Percentiles rank a stretch among this genome's conserved stretches.
Conservation (phyloP, 257 asterid genomes). For the Avicennia marina region DNA sequence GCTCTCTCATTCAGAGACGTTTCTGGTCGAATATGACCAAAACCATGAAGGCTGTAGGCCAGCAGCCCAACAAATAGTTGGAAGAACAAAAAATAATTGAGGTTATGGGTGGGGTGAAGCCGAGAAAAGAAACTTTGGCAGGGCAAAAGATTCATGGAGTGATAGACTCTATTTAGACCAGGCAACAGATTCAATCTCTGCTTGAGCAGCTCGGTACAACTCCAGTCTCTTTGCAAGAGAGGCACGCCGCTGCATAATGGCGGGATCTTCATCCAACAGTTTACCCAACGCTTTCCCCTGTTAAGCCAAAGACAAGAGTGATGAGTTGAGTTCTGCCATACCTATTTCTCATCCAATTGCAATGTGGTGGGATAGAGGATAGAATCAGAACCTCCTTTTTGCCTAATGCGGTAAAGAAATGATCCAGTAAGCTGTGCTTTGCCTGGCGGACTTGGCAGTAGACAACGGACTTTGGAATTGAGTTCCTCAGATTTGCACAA, state of each 20-base stretch:
- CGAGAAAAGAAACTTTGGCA: too few relatives aligned
- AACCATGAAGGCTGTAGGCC: too few relatives aligned
- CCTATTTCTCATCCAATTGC: neutral
- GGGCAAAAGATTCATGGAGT: too few relatives aligned
- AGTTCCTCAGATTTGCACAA: constrained; percentile 59
- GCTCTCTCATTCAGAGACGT: too few relatives aligned
- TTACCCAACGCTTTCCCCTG: constrained; percentile 58
- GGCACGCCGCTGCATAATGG: constrained; percentile 57
- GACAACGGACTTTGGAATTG: constrained; percentile 73
- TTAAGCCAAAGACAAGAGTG: too few relatives aligned
- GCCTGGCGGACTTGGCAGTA: constrained; percentile 85
- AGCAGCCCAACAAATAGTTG: too few relatives aligned
- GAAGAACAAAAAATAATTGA: too few relatives aligned
- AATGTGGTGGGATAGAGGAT: neutral
- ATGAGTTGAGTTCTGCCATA: neutral
- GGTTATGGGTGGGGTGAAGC: too few relatives aligned
- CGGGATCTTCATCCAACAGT: constrained; percentile 78
- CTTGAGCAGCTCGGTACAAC: constrained; percentile 64
- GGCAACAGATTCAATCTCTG: constrained; percentile 69
- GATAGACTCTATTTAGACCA: constrained; percentile 64
- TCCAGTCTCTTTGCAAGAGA: constrained; percentile 70
- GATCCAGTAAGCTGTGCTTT: constrained; percentile 67
- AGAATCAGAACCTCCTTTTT: constrained; percentile 52
- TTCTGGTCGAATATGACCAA: too few relatives aligned
- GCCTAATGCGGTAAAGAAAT: constrained; percentile 64